phyloP scores from a whole-genome alignment of 805 yeast species.

The Nakazawaea molendinolei region DNA sequence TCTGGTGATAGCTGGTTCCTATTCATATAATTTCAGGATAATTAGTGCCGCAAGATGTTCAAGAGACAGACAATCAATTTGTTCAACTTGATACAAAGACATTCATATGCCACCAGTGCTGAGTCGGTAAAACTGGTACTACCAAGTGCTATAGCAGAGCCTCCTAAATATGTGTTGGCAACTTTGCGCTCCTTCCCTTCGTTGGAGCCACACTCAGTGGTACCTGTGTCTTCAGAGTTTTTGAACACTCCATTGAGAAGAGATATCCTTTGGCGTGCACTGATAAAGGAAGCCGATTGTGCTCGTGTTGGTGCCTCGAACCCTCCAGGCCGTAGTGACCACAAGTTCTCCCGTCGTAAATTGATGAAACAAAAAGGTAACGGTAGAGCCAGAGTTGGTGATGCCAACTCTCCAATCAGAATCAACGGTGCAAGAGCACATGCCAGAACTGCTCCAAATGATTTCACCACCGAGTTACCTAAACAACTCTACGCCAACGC shows the following conservation, averaged over 20 bases:
- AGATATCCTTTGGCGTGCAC: constrained; percentile 92
- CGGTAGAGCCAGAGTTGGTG: constrained; percentile 95
- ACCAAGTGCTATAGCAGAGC: constrained; percentile 27
- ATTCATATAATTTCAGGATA: no score
- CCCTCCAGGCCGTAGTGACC: constrained; percentile 81
- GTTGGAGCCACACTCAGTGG: constrained; percentile 71
- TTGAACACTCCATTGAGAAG: constrained; percentile 76
- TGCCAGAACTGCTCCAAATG: constrained; percentile 87
- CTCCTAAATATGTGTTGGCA: constrained; percentile 70
- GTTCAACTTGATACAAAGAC: not conserved
- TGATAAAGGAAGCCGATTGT: constrained; percentile 83
- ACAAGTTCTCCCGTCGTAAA: constrained; percentile 79
- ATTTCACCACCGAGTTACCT: constrained; percentile 75
- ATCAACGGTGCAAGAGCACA: constrained; percentile 85
- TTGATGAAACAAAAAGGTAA: constrained; percentile 86
- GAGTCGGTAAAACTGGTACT: constrained; percentile 14
- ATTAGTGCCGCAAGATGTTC: no score
- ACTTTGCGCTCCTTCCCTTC: constrained; percentile 84
- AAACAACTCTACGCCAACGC: constrained; percentile 68
- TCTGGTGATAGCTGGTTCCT: no score
- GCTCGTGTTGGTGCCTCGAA: constrained; percentile 85
- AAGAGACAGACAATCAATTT: constrained; percentile 2
- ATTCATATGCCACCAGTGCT: constrained; percentile 4
- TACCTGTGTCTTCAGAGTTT: constrained; percentile 70
- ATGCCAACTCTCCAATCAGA: constrained; percentile 89